Evolutionary conservation across 2,329 filamentous ascomycete species (phyloP).

Genomic region (Penicillium janthinellum): DNA sequence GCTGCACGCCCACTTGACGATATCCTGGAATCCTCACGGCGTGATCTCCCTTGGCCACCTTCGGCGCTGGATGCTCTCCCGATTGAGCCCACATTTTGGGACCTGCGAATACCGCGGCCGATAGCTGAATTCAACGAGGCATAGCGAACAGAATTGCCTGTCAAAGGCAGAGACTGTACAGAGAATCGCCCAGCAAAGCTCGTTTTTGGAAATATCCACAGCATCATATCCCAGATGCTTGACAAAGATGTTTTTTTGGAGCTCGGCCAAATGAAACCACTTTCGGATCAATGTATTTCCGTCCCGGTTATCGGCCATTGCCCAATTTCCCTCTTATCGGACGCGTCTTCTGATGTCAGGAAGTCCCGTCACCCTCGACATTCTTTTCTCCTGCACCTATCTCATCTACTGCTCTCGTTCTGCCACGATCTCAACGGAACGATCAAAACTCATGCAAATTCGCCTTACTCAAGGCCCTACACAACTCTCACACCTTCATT

Average conservation of each 20-base stretch:
- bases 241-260: background rate
- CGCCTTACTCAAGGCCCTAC: background rate
- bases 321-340: background rate
- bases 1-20: background rate
- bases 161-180: conserved; percentile 1
- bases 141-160: conserved; percentile 38
- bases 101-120: conserved; percentile 64
- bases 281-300: background rate
- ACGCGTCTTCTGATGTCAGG: background rate
- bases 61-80: background rate
- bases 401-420: background rate
- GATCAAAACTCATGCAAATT: background rate
- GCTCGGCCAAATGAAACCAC: background rate
- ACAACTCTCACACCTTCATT: background rate
- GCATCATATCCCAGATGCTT: conserved; percentile 11
- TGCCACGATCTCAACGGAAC: background rate
- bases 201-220: conserved; percentile 8
- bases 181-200: background rate
- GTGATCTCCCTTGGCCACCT: conserved; percentile 1
- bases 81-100: conserved; percentile 13
- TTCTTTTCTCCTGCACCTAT: background rate
- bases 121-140: conserved; percentile 70
- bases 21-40: conserved; percentile 1
- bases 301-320: background rate
- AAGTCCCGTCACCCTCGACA: background rate